Percentiles rank a stretch among this genome's conserved stretches.
Conservation (phyloP, 192 early-diverging fungal genomes). For the Entomortierella beljakovae region DNA sequence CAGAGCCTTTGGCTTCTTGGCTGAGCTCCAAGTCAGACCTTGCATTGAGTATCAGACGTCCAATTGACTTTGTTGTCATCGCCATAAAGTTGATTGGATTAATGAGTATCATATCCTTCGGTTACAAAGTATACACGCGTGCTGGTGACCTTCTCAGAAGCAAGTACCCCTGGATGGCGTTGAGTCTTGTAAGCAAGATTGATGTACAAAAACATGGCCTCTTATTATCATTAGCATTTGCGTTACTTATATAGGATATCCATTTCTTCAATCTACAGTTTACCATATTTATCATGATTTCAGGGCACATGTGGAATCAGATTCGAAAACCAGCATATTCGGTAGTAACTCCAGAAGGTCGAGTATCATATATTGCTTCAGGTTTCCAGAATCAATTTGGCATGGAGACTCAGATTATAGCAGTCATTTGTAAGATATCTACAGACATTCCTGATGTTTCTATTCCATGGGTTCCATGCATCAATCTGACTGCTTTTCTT, state of each 20-base stretch:
- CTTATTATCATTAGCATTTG: no score
- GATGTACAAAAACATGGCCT: no score
- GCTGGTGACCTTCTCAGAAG: conserved; percentile 60
- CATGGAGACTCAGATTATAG: conserved; percentile 79
- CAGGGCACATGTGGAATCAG: conserved; percentile 89
- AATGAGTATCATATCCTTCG: conserved; percentile 38
- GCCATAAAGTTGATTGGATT: conserved; percentile 48
- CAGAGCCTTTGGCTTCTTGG: conserved; percentile 73
- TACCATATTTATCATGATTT: conserved; percentile 76
- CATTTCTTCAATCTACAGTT: conserved; percentile 42
- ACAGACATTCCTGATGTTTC: no score
- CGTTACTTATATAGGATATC: neutral
- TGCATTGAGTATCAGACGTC: conserved; percentile 58
- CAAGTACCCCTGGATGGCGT: conserved; percentile 67
- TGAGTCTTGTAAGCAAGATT: conserved; percentile 59
- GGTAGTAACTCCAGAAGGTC: conserved; percentile 64
- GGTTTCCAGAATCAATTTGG: conserved; percentile 79
- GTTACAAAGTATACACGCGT: conserved; percentile 56
- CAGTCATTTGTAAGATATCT: conserved; percentile 76
- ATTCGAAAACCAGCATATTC: conserved; percentile 80
- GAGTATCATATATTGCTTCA: conserved; percentile 66
- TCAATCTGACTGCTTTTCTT: neutral
- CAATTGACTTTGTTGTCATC: conserved; percentile 66
- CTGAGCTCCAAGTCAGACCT: conserved; percentile 55
- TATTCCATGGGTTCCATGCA: no score